Evolutionary conservation across 164 flowering plant species (phyloP), one percentile per base, ranked within the genome.

Genomic region (Protea cynaroides): DNA sequence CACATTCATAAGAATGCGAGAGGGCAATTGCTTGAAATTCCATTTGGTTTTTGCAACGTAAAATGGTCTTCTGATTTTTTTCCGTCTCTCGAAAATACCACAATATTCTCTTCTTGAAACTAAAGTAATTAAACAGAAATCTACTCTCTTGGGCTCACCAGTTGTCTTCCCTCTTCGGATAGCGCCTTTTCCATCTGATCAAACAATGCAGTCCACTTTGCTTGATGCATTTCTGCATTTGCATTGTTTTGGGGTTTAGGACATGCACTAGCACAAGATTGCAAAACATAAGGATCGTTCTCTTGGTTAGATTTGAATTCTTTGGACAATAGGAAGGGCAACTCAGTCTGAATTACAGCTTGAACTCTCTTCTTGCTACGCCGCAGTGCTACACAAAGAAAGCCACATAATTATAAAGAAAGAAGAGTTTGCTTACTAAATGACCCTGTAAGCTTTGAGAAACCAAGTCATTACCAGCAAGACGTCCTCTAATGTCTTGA

Each of bases 321-420:
- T 63, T 78, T 81, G 22, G 90, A 73, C 57, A 88, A 29, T 44
- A 88, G 68, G 56, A 70, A 82, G 25, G 96, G 97, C 61, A 92
- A 53, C 69, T 92, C 97, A 56, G 85, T 84, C 7, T 75, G 73
- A 63, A 88, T 81, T 12, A 86, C 88, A 21, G 78, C 82, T 34
- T 68, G 86, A 53, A 92, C 86, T 75, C 92, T 84, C 72, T 84
- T 90, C 84, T 82, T 90, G 70, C 99, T 95, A 8, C 91, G 83
- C 14, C 74, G 70, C 74, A 95, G 61, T 25, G 96, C 99, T 94
- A 58, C 22, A 34, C 34, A 11, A 58, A 66, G 58, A 46, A 55
- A 36, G 53, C 8, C 18, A 58, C 25, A 67, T 60, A 14, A 56
- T 8, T 24, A 57, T 7, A 62, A 15, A 55, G 11, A 38, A 40